Conservation (phyloP, 257 asterid genomes). For the Penstemon davidsonii region DNA sequence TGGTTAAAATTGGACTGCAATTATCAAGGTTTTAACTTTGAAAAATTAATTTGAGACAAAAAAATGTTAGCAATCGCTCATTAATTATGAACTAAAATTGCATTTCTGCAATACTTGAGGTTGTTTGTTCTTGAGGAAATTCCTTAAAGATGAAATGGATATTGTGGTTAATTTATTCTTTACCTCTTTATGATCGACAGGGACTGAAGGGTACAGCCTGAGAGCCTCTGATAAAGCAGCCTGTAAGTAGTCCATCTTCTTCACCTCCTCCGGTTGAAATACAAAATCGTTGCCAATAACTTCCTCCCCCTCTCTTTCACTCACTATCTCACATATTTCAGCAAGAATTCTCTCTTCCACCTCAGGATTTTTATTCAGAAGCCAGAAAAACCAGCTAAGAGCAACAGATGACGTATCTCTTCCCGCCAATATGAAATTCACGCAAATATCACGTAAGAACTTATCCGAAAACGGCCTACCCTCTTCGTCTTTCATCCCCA, state of each 20-base stretch:
- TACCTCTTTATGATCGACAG: conserved; percentile 98
- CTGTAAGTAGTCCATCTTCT: conserved; percentile 94
- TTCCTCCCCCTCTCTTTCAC: conserved; percentile 39
- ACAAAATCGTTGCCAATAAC: conserved; percentile 30
- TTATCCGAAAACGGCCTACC: conserved; percentile 55
- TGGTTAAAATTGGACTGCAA: no score
- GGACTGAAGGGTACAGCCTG: conserved; percentile 90
- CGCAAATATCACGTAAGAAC: conserved; percentile 79
- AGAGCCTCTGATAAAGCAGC: conserved; percentile 93
- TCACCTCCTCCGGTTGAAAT: conserved; percentile 78
- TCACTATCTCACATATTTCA: conserved; percentile 61
- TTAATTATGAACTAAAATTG: no score
- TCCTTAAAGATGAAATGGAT: not conserved
- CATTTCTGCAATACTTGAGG: no score
- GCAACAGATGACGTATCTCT: conserved; percentile 98
- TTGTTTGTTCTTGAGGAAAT: not conserved
- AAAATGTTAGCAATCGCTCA: no score
- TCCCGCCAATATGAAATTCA: conserved; percentile 89
- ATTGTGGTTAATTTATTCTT: not conserved
- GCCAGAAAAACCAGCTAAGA: conserved; percentile 95
- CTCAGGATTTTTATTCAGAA: conserved; percentile 49
- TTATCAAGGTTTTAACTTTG: no score
- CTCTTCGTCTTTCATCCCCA: conserved; percentile 64
- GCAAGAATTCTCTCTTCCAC: conserved; percentile 71
- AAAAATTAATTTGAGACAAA: no score